Evolutionary conservation across 2,329 filamentous ascomycete genomes (phyloP).

Genomic region (Aspergillus uvarum): DNA sequence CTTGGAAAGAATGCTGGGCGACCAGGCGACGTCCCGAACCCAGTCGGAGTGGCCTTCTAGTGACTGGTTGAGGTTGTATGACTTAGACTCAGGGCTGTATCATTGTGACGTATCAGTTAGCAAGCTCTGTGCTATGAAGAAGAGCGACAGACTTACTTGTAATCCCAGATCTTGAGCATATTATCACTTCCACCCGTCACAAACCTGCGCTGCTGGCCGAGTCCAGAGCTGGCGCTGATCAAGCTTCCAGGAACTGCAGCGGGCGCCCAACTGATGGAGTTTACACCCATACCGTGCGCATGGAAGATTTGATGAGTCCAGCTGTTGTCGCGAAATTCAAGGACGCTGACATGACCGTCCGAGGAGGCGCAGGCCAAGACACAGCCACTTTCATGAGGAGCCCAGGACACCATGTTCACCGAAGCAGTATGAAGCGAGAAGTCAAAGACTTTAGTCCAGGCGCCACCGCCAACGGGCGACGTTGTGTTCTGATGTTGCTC

Average conservation of each 20-base stretch:
- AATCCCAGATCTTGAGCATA: slow-evolving; percentile 88
- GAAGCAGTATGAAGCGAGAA: slow-evolving; percentile 92
- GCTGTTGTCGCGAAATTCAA: slow-evolving; percentile 95
- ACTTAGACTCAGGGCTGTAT: slow-evolving; percentile 50
- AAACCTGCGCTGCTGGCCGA: slow-evolving; percentile 72
- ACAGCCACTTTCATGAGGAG: slow-evolving; percentile 94
- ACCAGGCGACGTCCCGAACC: slow-evolving; percentile 98
- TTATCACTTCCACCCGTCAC: slow-evolving; percentile 96
- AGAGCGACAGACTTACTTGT: slow-evolving; percentile 52
- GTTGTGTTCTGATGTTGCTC: slow-evolving; percentile 61
- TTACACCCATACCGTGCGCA: slow-evolving; percentile 91
- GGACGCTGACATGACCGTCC: slow-evolving; percentile 87
- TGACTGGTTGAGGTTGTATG: slow-evolving; percentile 54
- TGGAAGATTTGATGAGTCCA: slow-evolving; percentile 88
- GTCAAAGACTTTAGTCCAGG: slow-evolving; percentile 87
- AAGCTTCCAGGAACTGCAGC: slow-evolving; percentile 80
- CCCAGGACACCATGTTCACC: slow-evolving; percentile 96
- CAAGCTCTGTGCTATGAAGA: neutral
- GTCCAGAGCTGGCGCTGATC: slow-evolving; percentile 67
- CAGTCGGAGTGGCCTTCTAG: slow-evolving; percentile 86
- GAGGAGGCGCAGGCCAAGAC: slow-evolving; percentile 91
- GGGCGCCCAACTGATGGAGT: slow-evolving; percentile 93
- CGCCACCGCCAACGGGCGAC: slow-evolving; percentile 47
- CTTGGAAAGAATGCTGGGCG: slow-evolving; percentile 89
- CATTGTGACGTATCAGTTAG: slow-evolving; percentile 3